A percentile compares a stretch with the other conserved stretches of the same genome.
phyloP scores from a whole-genome alignment of 495 filamentous ascomycete species.

The Penicillium dipodomyicola region DNA sequence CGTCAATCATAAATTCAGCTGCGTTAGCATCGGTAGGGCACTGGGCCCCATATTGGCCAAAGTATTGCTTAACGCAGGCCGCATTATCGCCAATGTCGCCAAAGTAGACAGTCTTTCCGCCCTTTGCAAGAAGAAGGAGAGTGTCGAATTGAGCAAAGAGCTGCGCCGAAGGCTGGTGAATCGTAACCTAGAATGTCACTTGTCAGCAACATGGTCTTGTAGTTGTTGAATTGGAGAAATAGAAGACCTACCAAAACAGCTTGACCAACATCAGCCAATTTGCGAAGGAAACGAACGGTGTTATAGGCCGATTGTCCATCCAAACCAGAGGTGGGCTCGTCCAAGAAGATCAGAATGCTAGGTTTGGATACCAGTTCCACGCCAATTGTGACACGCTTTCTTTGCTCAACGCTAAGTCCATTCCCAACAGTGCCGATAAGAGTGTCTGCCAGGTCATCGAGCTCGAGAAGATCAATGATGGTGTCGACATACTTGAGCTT shows the following conservation, averaged over 20 bases:
- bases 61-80: conserved; percentile 62
- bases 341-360: conserved; percentile 67
- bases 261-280: conserved; percentile 64
- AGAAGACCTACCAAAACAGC: conserved; percentile 51
- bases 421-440: conserved; percentile 51
- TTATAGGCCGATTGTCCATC: conserved; percentile 63
- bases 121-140: conserved; percentile 63
- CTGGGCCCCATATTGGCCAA: conserved; percentile 69
- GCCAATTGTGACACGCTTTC: conserved; percentile 63
- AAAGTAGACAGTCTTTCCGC: conserved; percentile 71
- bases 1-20: conserved; percentile 91
- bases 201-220: neutral
- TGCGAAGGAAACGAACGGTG: conserved; percentile 62
- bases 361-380: conserved; percentile 67
- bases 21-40: conserved; percentile 74
- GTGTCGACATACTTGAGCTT: conserved; percentile 60
- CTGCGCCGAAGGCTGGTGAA: conserved; percentile 71
- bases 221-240: neutral
- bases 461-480: conserved; percentile 57
- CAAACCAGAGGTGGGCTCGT: conserved; percentile 73
- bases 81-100: conserved; percentile 60
- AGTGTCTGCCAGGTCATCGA: conserved; percentile 54
- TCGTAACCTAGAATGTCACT: conserved; percentile 46
- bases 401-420: conserved; percentile 59
- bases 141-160: conserved; percentile 74